Percentiles rank a stretch among this genome's conserved stretches.
Conservation (phyloP, 1,139 yeast species). For the Geotrichum citri-aurantii region DNA sequence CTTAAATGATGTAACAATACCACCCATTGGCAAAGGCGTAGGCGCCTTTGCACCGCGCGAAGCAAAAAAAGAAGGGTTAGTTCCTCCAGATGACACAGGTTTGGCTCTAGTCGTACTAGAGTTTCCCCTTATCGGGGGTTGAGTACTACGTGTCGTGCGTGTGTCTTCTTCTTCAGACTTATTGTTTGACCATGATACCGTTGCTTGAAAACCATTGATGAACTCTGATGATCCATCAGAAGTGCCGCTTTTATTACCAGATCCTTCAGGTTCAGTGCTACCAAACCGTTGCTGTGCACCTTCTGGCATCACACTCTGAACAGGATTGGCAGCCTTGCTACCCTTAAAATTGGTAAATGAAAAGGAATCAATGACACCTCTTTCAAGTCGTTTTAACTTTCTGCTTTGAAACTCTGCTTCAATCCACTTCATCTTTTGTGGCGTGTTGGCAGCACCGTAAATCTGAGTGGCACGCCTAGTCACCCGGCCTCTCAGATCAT, state of each 20-base stretch:
- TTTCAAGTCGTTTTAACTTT: slow-evolving; percentile 50
- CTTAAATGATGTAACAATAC: slow-evolving; percentile 15
- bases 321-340: slow-evolving; percentile 8
- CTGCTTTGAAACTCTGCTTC: slow-evolving; percentile 65
- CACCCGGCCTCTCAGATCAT: slow-evolving; percentile 75
- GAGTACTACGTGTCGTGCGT: not conserved
- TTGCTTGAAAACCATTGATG: not conserved
- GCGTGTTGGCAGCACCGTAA: slow-evolving; percentile 58
- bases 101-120: slow-evolving; percentile 2
- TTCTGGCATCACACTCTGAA: slow-evolving; percentile 18
- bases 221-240: slow-evolving; percentile 1
- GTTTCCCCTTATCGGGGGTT: not conserved
- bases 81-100: slow-evolving; percentile 6
- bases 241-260: not conserved
- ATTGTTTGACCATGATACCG: not conserved
- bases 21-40: slow-evolving; percentile 16
- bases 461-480: slow-evolving; percentile 61
- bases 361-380: slow-evolving; percentile 19
- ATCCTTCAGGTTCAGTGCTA: slow-evolving; percentile 5
- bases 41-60: slow-evolving; percentile 18
- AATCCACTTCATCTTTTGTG: slow-evolving; percentile 65
- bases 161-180: not conserved
- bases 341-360: not conserved
- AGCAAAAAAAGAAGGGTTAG: slow-evolving; percentile 16
- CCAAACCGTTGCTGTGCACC: slow-evolving; percentile 17